These are phyloP conservation scores for Coniochaeta prunicola DNA, from an alignment of 2,329 filamentous ascomycete species.

Conservation along the genomic window DNA sequence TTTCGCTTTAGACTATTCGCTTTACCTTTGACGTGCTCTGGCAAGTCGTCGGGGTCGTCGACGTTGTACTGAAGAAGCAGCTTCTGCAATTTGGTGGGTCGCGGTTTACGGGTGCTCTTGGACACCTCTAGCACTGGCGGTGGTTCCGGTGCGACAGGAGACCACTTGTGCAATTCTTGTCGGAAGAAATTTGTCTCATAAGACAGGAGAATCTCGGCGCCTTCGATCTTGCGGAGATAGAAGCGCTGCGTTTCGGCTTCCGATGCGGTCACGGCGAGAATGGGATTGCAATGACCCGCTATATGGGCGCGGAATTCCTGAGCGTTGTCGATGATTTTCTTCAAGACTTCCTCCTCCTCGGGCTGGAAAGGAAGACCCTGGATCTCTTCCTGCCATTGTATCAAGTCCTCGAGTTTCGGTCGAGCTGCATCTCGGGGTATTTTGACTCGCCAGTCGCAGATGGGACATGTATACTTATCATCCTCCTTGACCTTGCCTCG, in stretches of 20 bases:
- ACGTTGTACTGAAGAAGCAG: constrained; percentile 84
- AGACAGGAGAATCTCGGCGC: constrained; percentile 84
- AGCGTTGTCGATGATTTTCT: constrained; percentile 81
- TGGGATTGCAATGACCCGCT: constrained; percentile 69
- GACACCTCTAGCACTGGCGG: constrained; percentile 84
- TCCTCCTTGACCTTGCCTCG: constrained; percentile 97
- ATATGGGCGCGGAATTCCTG: constrained; percentile 80
- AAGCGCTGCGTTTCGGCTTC: constrained; percentile 89
- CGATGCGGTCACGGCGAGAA: constrained; percentile 66
- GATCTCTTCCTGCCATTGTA: constrained; percentile 79
- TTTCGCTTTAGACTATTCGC: constrained; percentile 68
- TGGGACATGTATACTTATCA: constrained; percentile 96
- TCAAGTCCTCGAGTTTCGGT: constrained; percentile 86
- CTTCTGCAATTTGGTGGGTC: constrained; percentile 95
- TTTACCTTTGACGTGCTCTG: constrained; percentile 74
- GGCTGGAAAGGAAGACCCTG: constrained; percentile 80
- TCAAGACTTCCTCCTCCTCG: constrained; percentile 82
- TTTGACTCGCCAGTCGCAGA: constrained; percentile 95
- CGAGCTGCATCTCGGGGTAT: constrained; percentile 94
- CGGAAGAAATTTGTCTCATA: constrained; percentile 98
- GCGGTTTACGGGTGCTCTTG: constrained; percentile 86
- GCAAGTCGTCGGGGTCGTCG: constrained; percentile 83
- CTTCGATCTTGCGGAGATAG: constrained; percentile 94
- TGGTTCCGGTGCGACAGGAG: constrained; percentile 76
- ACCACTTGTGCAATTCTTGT: constrained; percentile 92